Conservation (phyloP, 2,329 filamentous ascomycete genomes). For the Fusarium sp. region DNA sequence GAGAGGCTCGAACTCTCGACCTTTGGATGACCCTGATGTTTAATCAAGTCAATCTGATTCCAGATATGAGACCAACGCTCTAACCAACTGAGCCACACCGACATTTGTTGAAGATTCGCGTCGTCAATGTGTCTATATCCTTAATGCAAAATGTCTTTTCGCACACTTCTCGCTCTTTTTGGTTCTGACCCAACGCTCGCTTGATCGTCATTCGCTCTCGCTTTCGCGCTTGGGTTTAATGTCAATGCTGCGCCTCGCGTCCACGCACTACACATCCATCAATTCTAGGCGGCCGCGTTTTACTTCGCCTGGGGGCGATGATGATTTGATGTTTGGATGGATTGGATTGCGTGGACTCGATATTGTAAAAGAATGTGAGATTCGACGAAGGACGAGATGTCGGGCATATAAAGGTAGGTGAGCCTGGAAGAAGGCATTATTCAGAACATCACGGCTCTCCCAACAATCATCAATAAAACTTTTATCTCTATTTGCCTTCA, state of each 20-base stretch:
- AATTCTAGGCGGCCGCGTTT: constrained; percentile 21
- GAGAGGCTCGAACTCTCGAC: constrained; percentile 48
- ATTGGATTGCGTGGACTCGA: constrained; percentile 25
- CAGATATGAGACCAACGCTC: constrained; percentile 54
- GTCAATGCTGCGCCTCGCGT: constrained; percentile 4
- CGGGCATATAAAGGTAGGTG: constrained; percentile 36
- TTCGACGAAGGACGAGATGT: neutral
- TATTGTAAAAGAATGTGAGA: constrained; percentile 31
- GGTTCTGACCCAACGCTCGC: neutral
- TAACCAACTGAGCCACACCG: constrained; percentile 56
- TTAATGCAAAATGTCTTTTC: no score
- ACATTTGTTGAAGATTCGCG: neutral
- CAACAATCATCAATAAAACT: neutral
- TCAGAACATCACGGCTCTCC: neutral
- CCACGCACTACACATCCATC: constrained; percentile 26
- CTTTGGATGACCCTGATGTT: constrained; percentile 46
- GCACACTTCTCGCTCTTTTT: no score
- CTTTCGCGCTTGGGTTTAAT: neutral
- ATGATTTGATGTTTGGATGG: neutral
- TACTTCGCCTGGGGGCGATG: neutral
- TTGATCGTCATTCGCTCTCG: constrained; percentile 1
- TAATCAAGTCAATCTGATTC: constrained; percentile 31
- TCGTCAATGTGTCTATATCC: neutral
- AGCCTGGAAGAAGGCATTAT: neutral
- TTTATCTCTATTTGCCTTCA: no score